Conservation (phyloP, 768 basidiomycete species). For the Suillus paluster region DNA sequence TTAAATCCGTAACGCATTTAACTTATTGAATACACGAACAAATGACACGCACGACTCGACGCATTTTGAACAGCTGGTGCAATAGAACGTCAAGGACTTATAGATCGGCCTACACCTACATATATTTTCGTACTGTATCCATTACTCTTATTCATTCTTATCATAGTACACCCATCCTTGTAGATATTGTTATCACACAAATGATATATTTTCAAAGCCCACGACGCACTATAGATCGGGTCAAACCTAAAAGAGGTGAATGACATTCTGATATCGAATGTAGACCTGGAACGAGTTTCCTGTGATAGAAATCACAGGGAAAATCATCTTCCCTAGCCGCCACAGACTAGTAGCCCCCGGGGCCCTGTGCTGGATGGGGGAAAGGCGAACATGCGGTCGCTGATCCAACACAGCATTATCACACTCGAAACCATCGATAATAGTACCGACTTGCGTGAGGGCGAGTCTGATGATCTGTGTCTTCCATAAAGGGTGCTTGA, state of each 20-base stretch:
- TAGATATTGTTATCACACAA: neutral
- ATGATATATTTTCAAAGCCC: neutral
- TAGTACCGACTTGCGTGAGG: neutral
- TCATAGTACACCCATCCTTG: neutral
- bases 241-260: neutral
- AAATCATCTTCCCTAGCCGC: neutral
- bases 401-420: neutral
- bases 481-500: neutral
- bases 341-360: neutral
- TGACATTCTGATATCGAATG: too few relatives aligned
- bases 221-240: too few relatives aligned
- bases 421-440: neutral
- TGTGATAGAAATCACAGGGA: neutral
- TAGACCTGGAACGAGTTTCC: neutral
- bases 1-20: neutral
- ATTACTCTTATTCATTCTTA: constrained; percentile 7
- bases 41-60: neutral
- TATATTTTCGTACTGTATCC: neutral
- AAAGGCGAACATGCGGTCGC: neutral
- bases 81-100: neutral
- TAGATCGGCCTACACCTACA: neutral
- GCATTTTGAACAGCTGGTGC: neutral
- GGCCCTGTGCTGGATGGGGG: neutral
- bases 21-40: neutral
- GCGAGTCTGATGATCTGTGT: neutral